Conservation (phyloP, 2,329 filamentous ascomycete genomes). For the Trichoderma breve region DNA sequence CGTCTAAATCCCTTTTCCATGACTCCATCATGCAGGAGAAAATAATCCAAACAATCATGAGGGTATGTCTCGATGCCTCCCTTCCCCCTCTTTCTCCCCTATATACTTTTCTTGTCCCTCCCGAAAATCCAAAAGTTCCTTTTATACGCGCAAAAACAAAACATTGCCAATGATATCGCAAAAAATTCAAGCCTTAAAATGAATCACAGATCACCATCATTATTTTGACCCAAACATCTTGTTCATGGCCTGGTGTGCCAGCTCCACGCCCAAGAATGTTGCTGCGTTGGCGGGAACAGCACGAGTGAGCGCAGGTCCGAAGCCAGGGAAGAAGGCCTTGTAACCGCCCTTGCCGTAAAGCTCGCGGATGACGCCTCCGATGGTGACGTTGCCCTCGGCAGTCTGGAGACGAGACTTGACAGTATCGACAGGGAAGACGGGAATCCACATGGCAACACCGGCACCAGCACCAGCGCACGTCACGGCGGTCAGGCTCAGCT, state of each 20-base stretch:
- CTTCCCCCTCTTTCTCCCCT: not conserved
- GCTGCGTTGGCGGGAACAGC: conserved; percentile 96
- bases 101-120: not conserved
- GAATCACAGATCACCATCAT: not conserved
- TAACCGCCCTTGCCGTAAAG: conserved; percentile 81
- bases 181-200: not conserved
- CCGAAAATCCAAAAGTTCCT: not conserved
- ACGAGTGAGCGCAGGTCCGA: conserved; percentile 86
- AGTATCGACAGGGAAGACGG: conserved; percentile 95
- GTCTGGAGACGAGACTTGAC: conserved; percentile 94
- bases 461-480: conserved; percentile 85
- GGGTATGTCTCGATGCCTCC: not conserved
- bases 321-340: conserved; percentile 95
- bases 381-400: conserved; percentile 77
- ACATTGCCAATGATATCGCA: conserved; percentile 3
- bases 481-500: conserved; percentile 78
- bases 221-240: conserved; percentile 58
- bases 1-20: conserved; percentile 9
- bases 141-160: not conserved
- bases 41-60: not conserved
- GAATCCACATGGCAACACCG: conserved; percentile 98
- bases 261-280: conserved; percentile 83
- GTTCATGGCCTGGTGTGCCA: conserved; percentile 80
- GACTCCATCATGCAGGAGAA: not conserved
- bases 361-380: conserved; percentile 74